Evolutionary conservation across 1,284 basidiomycete species (phyloP).

Genomic region (Athelia sp.): DNA sequence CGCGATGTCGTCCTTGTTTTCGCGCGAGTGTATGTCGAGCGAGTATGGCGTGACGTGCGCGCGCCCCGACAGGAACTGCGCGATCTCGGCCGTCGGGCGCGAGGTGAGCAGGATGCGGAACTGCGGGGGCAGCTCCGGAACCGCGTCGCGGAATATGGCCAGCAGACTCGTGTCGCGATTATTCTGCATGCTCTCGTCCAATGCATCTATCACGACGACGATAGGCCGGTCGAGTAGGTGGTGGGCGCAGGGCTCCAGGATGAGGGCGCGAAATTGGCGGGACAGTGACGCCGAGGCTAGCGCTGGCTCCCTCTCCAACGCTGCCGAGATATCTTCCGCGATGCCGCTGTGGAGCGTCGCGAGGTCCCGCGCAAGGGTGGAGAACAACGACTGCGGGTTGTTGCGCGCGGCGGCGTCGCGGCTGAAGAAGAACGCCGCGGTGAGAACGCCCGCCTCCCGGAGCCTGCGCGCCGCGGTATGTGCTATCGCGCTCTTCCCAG

Average conservation of each 20-base stretch:
- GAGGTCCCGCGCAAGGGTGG: neutral
- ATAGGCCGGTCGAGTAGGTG: neutral
- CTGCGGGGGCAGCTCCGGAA: neutral
- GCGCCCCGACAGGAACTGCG: neutral
- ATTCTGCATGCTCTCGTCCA: neutral
- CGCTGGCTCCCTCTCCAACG: neutral
- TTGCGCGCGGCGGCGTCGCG: no score
- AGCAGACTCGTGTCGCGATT: neutral
- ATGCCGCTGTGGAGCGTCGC: neutral
- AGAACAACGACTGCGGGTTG: neutral
- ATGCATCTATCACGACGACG: neutral
- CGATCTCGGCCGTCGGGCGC: neutral
- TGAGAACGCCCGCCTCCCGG: no score
- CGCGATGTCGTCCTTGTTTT: neutral
- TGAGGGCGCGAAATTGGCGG: neutral
- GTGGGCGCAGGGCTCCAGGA: neutral
- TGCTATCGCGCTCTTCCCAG: no score
- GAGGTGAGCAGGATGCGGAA: neutral
- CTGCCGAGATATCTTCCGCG: neutral
- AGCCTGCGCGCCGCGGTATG: no score
- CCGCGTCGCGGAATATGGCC: neutral
- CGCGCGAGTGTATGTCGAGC: neutral
- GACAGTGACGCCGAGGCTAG: neutral
- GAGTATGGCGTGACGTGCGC: neutral
- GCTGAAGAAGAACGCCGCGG: no score